Evolutionary conservation across 768 basidiomycete species (phyloP).

Genomic region (Lactarius evosmus): DNA sequence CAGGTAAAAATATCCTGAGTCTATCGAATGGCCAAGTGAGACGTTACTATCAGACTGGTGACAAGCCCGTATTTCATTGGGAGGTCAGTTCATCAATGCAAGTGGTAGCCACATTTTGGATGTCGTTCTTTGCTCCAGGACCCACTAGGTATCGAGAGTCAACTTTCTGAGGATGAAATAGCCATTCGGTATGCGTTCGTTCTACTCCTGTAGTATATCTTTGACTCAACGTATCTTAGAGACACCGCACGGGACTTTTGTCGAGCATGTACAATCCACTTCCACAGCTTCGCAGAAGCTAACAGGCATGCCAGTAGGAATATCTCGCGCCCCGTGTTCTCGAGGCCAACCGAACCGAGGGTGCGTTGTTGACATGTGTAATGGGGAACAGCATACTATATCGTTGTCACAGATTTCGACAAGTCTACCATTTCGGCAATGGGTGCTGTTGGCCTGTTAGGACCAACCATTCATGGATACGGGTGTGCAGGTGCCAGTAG

Average conservation of each 20-base stretch:
- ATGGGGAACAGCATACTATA: neutral
- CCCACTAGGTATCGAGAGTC: constrained; percentile 72
- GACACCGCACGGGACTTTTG: constrained; percentile 79
- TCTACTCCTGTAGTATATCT: neutral
- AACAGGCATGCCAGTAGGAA: constrained; percentile 48
- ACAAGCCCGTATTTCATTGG: constrained; percentile 29
- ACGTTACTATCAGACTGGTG: neutral
- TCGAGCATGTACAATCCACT: constrained; percentile 48
- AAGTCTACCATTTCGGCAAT: constrained; percentile 77
- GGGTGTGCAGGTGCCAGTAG: constrained; percentile 90
- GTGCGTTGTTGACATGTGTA: constrained; percentile 38
- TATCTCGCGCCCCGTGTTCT: constrained; percentile 84
- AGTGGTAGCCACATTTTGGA: neutral
- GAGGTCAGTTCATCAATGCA: constrained; percentile 29
- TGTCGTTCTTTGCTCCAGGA: constrained; percentile 48
- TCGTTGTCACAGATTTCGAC: constrained; percentile 60
- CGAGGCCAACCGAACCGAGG: constrained; percentile 84
- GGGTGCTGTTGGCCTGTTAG: constrained; percentile 88
- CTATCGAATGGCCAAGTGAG: neutral
- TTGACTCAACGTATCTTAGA: constrained; percentile 39
- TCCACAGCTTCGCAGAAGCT: neutral
- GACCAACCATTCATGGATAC: constrained; percentile 90
- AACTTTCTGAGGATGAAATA: constrained; percentile 86
- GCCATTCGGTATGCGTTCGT: constrained; percentile 65
- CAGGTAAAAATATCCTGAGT: neutral